These are phyloP conservation scores for Cryphonectria japonica DNA, from an alignment of 2,329 filamentous ascomycete species.

Conservation along the genomic window DNA sequence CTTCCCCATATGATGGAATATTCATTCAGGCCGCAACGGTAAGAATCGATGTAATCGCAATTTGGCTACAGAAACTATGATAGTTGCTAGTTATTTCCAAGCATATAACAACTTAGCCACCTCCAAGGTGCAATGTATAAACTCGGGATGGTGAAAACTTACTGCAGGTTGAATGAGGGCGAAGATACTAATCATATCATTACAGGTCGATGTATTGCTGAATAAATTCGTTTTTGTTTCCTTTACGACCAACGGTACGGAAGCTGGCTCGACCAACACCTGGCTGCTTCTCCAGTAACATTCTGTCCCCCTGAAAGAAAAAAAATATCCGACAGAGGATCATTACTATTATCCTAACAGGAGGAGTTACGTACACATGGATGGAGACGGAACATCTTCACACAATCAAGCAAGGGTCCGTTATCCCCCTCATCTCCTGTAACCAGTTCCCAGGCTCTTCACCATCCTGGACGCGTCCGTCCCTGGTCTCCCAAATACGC, in stretches of 20 bases:
- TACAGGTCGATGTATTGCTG: too few relatives aligned
- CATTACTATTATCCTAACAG: not conserved
- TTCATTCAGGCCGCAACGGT: not conserved
- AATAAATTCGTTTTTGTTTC: not conserved
- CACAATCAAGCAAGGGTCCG: slow-evolving; percentile 50
- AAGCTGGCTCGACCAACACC: not conserved
- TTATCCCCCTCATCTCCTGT: slow-evolving; percentile 46
- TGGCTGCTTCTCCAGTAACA: not conserved
- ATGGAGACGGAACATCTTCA: slow-evolving; percentile 31
- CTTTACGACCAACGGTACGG: not conserved
- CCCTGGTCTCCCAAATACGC: slow-evolving; percentile 46
- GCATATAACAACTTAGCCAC: not conserved
- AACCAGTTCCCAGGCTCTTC: slow-evolving; percentile 44
- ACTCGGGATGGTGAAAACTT: not conserved
- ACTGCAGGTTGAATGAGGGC: not conserved
- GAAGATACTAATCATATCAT: not conserved
- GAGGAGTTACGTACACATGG: not conserved
- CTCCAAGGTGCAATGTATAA: not conserved
- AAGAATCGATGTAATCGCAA: too few relatives aligned
- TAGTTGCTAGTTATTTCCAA: not conserved
- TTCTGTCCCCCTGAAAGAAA: not conserved
- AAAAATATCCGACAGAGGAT: not conserved
- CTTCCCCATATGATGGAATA: slow-evolving; percentile 7
- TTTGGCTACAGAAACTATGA: not conserved
- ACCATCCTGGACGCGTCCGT: slow-evolving; percentile 33